Conservation (phyloP, 768 basidiomycete species). For the Lyophyllum atratum region DNA sequence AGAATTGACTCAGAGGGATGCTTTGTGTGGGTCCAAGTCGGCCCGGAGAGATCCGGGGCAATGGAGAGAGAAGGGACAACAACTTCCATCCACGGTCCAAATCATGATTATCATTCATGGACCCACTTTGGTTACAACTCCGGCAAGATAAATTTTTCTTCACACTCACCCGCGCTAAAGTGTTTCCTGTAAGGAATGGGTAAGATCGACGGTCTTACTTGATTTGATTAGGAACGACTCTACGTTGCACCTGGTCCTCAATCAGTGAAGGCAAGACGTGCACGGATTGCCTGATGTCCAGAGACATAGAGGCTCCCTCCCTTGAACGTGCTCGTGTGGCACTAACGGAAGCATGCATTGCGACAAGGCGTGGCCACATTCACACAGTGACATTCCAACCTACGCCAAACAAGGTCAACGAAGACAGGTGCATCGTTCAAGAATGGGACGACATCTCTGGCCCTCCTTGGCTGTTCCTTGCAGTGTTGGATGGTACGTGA, state of each 20-base stretch:
- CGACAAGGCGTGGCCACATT: not conserved
- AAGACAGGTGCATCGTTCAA: not conserved
- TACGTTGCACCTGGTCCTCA: not conserved
- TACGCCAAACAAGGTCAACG: not conserved
- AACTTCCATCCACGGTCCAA: too few relatives aligned
- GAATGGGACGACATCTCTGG: conserved; percentile 1
- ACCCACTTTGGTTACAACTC: not conserved
- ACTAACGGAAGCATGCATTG: not conserved
- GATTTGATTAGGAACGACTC: not conserved
- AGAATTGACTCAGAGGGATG: too few relatives aligned
- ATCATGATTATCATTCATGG: not conserved
- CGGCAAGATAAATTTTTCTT: not conserved
- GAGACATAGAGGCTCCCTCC: not conserved
- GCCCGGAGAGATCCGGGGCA: too few relatives aligned
- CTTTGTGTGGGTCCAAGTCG: too few relatives aligned
- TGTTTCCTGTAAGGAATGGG: not conserved
- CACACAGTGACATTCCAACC: conserved; percentile 4
- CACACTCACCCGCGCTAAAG: not conserved
- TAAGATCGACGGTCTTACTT: not conserved
- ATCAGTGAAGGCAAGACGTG: not conserved
- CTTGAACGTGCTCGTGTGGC: not conserved
- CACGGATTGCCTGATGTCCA: not conserved
- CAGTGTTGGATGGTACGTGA: not conserved
- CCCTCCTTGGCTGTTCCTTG: conserved; percentile 1
- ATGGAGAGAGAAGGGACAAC: too few relatives aligned